Evolutionary conservation across 345 rosid species (phyloP), one percentile per base, ranked within the genome.

Genomic region (Eucalyptus leucophloia): DNA sequence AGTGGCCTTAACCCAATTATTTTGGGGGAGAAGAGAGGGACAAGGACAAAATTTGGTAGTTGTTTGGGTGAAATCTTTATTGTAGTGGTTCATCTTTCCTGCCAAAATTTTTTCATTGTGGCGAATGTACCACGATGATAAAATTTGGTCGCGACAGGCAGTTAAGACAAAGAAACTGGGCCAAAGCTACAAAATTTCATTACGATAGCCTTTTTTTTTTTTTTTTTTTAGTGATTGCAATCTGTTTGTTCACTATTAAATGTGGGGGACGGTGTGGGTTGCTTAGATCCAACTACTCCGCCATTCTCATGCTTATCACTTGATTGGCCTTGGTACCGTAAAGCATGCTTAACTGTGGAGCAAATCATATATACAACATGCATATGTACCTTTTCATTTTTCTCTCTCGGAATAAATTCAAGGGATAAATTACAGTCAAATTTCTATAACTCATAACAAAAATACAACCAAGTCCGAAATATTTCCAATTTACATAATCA

Each of bases 71-170:
- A 65, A 65, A 65, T 65, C 9, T 16, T 15, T 65, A 32, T n/a
- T n/a, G 5, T 16, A 65, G 37, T 15, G 21, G 40, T 65, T 65
- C 21, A 1, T 65, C 19, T 65, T 14, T n/a, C 19, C 18, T 15
- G 37, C 5, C 37, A n/a, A n/a, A 2, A 0, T 15, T n/a, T n/a
- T 65, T 65, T n/a, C 37, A 4, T n/a, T n/a, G 37, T 4, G 11
- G 9, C 5, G 21, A 65, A n/a, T 65, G 2, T n/a, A n/a, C 17
- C 77, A 16, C 3, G 17, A 65, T n/a, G 40, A n/a, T 14, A 65
- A 65, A 7, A 65, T 16, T 65, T 65, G 10, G 37, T 65, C 17
- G 11, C 12, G 9, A n/a, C 9, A n/a, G 37, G 69, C 77, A 65
- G n/a, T 65, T n/a, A 65, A 15, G 40, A n/a, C 0, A 6, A 65